Base-by-base conservation (phyloP, 1,284 basidiomycete genomes). In the Mycena sp. region DNA sequence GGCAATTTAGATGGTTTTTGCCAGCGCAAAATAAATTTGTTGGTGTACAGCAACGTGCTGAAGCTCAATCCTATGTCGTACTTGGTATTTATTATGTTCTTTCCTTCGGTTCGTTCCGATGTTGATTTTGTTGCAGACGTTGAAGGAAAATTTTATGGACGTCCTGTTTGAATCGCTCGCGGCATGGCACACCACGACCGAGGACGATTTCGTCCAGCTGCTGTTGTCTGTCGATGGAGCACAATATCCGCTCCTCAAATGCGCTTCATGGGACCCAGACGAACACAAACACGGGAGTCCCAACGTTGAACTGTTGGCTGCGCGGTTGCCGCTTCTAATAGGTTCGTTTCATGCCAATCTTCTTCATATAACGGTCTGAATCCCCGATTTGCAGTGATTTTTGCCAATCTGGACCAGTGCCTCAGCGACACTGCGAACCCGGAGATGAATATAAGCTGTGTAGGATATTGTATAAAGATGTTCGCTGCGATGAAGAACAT, bases 21-120 rank as follows among this genome's bases (percentile, higher is more conserved):
- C 67, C 80, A 85, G 17, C 82, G 84, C 40, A 85, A 91, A 55
- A 85, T 94, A 26, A 88, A 90, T 14, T 73, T 95, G 46, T 83
- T 87, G 16, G 88, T 95, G 72, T 87, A 90, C 80, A 81, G 85
- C 48, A 87, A 83, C 55, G 77, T 95, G 2, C 81, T 93, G 35
- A 76, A 80, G 46, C 77, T 90, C 11, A 89, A 95, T 69, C 87
- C 89, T 0, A 78, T 77, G 52, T 81, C 87, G 26, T 94, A 92
- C 72, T 58, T 69, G 55, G 91, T 92, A 58, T 25, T n/a, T 12
- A 32, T 30, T n/a, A 4, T 44, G n/a, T 21, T 7, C 25, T 64
- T 46, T 21, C 10, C 40, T 54, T 61, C 23, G n/a, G 43, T 48
- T 28, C 19, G 63, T 51, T 46, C 49, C 54, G 5, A 35, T n/a